phyloP scores from a whole-genome alignment of 208 protist species.

The Acanthamoeba royreba region DNA sequence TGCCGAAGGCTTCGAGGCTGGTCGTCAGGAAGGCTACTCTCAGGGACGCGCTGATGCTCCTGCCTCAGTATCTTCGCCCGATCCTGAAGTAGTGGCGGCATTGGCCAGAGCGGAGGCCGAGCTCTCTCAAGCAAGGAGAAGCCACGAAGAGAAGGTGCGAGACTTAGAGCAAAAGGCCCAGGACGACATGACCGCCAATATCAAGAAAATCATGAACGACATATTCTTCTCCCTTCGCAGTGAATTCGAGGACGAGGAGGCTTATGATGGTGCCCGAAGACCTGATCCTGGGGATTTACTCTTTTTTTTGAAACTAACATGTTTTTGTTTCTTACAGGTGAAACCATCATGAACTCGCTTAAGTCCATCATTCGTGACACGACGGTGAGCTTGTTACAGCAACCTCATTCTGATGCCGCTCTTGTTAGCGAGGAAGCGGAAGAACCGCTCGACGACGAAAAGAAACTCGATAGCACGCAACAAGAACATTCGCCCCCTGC shows the following conservation, averaged over 20 bases:
- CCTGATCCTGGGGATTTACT: not conserved
- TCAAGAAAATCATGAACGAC: conserved; percentile 49
- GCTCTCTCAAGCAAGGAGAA: not conserved
- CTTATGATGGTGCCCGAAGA: not conserved
- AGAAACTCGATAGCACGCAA: not conserved
- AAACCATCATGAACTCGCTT: not conserved
- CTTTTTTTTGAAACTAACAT: not conserved
- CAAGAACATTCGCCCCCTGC: no score
- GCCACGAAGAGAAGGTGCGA: not conserved
- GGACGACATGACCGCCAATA: not conserved
- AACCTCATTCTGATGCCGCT: not conserved
- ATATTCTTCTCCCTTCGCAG: conserved; percentile 4
- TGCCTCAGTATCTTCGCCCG: not conserved
- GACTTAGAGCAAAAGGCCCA: not conserved
- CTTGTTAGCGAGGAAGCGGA: not conserved
- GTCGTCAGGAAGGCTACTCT: not conserved
- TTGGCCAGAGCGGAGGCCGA: not conserved
- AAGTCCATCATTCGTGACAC: conserved; percentile 8
- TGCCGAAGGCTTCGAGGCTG: not conserved
- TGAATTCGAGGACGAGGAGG: conserved; percentile 22
- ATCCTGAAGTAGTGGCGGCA: not conserved
- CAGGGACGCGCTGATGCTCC: not conserved
- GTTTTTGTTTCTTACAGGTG: not conserved
- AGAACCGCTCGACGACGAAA: not conserved
- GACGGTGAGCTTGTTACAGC: not conserved